phyloP scores from a whole-genome alignment of 1,284 basidiomycete genomes.

The Naganishia cerealis region DNA sequence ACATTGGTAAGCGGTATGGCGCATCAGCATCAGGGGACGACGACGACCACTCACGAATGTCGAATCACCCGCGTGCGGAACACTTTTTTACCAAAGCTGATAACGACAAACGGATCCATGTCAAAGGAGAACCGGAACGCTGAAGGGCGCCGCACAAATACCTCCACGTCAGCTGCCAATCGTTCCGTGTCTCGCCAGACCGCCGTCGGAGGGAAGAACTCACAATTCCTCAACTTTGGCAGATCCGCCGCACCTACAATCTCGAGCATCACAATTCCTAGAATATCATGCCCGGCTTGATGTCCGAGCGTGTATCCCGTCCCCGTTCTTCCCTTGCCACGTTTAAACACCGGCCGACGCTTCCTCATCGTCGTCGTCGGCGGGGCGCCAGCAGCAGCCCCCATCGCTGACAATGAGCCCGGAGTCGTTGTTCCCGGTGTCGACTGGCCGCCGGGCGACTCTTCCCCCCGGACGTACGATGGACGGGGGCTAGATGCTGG shows the following conservation, averaged over 20 bases:
- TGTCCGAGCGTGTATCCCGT: slow-evolving; percentile 68
- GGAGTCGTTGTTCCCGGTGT: slow-evolving; percentile 41
- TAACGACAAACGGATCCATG: slow-evolving; percentile 96
- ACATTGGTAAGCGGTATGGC: no score
- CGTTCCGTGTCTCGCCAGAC: not conserved
- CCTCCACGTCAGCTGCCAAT: not conserved
- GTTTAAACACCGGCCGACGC: slow-evolving; percentile 27
- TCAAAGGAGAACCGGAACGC: slow-evolving; percentile 59
- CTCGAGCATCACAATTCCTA: slow-evolving; percentile 88
- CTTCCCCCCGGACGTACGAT: slow-evolving; percentile 2
- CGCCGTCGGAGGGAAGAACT: slow-evolving; percentile 46
- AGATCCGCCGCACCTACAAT: slow-evolving; percentile 74
- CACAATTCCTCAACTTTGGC: slow-evolving; percentile 81
- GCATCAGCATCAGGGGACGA: not conserved
- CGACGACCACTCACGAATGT: slow-evolving; percentile 60
- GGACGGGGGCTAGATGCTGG: not conserved
- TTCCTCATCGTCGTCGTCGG: not conserved
- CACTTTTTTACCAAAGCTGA: slow-evolving; percentile 94
- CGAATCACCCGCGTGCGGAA: slow-evolving; percentile 88
- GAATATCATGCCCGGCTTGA: slow-evolving; percentile 66
- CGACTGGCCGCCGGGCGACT: not conserved
- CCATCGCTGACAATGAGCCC: slow-evolving; percentile 22
- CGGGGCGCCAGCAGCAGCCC: not conserved
- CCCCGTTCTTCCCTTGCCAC: slow-evolving; percentile 38
- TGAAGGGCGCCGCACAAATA: slow-evolving; percentile 26